These are phyloP conservation scores for Phialocephala sp. DNA, from an alignment of 2,329 filamentous ascomycete species.

Conservation along the genomic window DNA sequence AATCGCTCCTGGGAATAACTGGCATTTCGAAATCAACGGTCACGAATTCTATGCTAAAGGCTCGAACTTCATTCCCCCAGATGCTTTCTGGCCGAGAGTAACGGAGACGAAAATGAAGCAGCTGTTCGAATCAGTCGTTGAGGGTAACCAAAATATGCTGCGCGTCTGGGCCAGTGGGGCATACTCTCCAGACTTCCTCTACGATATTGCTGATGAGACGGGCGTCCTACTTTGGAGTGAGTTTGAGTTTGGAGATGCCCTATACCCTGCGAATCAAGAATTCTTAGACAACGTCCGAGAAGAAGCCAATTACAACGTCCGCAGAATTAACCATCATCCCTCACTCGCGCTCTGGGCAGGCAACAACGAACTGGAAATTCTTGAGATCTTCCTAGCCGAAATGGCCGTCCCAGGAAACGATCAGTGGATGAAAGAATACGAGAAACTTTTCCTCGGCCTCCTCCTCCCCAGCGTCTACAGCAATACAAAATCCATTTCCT, in stretches of 20 bases:
- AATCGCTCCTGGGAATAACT: conserved; percentile 61
- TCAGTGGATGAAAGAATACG: conserved; percentile 52
- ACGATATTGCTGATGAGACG: conserved; percentile 65
- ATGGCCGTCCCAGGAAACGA: conserved; percentile 36
- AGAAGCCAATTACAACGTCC: conserved; percentile 64
- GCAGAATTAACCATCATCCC: conserved; percentile 65
- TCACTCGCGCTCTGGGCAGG: conserved; percentile 60
- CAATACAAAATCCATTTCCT: conserved; percentile 64
- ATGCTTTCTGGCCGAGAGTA: conserved; percentile 67
- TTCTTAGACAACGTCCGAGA: conserved; percentile 61
- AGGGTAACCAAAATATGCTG: conserved; percentile 68
- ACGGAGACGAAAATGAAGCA: conserved; percentile 56
- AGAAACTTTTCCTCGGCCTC: conserved; percentile 60
- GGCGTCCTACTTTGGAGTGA: conserved; percentile 68
- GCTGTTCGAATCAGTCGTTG: conserved; percentile 59
- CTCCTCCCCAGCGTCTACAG: conserved; percentile 61
- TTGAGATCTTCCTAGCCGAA: conserved; percentile 50
- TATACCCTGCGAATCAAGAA: conserved; percentile 59
- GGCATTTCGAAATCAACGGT: conserved; percentile 71
- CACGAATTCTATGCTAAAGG: conserved; percentile 68
- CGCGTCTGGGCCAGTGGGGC: conserved; percentile 66
- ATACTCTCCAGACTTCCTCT: conserved; percentile 66
- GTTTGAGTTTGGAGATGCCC: conserved; percentile 65
- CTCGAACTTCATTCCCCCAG: conserved; percentile 67
- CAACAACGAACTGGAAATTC: conserved; percentile 64